Base-by-base conservation (phyloP, 805 yeast genomes). In the Cyberlindnera nakhonratchasimensis region DNA sequence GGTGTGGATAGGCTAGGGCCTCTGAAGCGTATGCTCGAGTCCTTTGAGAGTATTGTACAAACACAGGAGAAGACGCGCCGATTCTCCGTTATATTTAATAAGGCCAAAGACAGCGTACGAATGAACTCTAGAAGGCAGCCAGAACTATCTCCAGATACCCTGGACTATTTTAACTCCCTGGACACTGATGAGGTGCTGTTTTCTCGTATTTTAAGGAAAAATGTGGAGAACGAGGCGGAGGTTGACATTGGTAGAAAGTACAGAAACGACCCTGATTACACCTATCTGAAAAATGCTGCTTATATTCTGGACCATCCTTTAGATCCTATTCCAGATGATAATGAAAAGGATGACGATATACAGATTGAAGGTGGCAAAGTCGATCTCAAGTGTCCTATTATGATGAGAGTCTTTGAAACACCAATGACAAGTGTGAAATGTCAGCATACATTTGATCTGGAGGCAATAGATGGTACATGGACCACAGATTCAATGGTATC, bases 311-410 rank as follows among this genome's bases (percentile, higher is more conserved):
- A 69, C 3, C 69, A 79, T 47, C 93, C 93, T 0, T 74, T 74
- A 23, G 76, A 75, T 22, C 81, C 86, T 6, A 53, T 84, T 16
- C 86, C 87, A 0, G 70, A 65, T 26, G 59, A 59, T 3, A 43
- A 43, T 5, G 53, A 45, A 2, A 61, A 55, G 11, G 79, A 70
- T 13, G 79, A 70, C 29, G 86, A 80, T 18, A 34, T 85, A 24
- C 75, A 71, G 31, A 72, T 85, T 6, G 78, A 76, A 9, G 95
- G 93, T 42, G 93, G 93, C 29, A 74, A 65, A 28, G 66, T 86
- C n/a, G 78, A 80, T 35, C 57, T 86, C 43, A 71, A 67, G 20
- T 88, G 90, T 57, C 91, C 91, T 0, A 67, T 85, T 12, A 76
- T 89, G 0, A 55, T 74, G 44, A 66, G 70, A 39, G 58, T 66